These are phyloP conservation scores for Centaurea solstitialis DNA, from an alignment of 129 eudicot species.

Conservation along the genomic window DNA sequence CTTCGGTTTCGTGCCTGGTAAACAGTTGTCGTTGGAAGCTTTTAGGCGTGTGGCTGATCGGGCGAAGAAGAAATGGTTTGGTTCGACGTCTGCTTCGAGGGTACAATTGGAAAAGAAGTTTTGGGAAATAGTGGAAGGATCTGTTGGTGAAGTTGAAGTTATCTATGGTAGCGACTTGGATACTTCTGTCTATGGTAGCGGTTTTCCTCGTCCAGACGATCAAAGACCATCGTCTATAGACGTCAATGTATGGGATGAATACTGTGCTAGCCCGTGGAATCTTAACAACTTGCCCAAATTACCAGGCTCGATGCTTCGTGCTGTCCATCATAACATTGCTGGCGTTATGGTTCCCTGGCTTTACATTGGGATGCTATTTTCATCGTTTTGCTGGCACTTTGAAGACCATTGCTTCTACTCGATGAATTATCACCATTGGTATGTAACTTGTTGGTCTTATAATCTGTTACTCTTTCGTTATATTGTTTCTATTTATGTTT, in stretches of 20 bases:
- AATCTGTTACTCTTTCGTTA: not conserved
- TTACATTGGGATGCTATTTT: conserved; percentile 97
- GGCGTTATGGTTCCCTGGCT: conserved; percentile 99
- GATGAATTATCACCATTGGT: conserved; percentile 99
- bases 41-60: conserved; percentile 90
- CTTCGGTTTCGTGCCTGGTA: conserved; percentile 96
- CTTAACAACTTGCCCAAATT: conserved; percentile 95
- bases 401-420: conserved; percentile 99
- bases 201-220: conserved; percentile 78
- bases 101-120: conserved; percentile 89
- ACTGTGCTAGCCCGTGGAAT: conserved; percentile 90
- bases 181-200: conserved; percentile 93
- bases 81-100: conserved; percentile 65
- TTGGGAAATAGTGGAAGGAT: conserved; percentile 99
- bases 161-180: conserved; percentile 98
- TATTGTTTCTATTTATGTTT: not conserved
- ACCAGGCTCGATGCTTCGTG: conserved; percentile 92
- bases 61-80: conserved; percentile 94
- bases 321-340: conserved; percentile 93
- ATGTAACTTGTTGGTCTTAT: conserved; percentile 31
- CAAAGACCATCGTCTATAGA: conserved; percentile 62
- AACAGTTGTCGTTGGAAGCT: conserved; percentile 69
- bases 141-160: conserved; percentile 92
- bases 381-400: conserved; percentile 99
- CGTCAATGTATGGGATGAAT: conserved; percentile 66